phyloP scores from a whole-genome alignment of 225 moss, liverwort and hornwort genomes.

The Thuidium tamariscinum region DNA sequence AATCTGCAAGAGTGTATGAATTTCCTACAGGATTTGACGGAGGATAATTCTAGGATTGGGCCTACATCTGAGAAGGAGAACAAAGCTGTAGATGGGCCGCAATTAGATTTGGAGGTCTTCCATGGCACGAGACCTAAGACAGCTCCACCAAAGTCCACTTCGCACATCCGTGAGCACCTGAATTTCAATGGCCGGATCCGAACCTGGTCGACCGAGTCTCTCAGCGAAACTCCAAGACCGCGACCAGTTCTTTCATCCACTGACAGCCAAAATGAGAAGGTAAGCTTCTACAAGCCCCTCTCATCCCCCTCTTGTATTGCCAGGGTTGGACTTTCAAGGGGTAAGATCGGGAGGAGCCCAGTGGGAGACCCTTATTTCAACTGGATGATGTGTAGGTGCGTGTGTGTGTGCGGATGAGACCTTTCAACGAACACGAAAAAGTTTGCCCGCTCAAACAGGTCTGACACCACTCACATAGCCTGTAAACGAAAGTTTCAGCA shows the following conservation, averaged over 20 bases:
- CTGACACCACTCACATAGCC: neutral
- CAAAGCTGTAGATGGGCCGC: neutral
- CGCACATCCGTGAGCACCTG: neutral
- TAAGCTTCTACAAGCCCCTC: neutral
- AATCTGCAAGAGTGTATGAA: conserved; percentile 29
- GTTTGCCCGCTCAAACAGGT: conserved; percentile 36
- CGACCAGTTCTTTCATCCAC: conserved; percentile 1
- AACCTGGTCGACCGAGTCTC: conserved; percentile 18
- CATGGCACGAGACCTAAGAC: conserved; percentile 6
- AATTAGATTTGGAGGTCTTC: neutral
- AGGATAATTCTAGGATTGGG: neutral
- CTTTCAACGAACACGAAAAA: conserved; percentile 42
- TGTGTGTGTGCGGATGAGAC: conserved; percentile 35
- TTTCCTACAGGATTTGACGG: conserved; percentile 15
- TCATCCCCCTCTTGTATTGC: neutral
- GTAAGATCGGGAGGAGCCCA: neutral
- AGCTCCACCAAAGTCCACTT: conserved; percentile 4
- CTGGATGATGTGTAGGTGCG: conserved; percentile 13
- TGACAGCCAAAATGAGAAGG: conserved; percentile 8
- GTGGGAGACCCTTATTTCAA: neutral
- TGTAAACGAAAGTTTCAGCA: neutral
- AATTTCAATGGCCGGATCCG: conserved; percentile 2
- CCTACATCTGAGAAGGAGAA: neutral
- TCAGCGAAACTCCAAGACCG: neutral
- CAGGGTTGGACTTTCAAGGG: neutral